Evolutionary conservation across 305 asterid species (phyloP).

Genomic region (Vinca major): DNA sequence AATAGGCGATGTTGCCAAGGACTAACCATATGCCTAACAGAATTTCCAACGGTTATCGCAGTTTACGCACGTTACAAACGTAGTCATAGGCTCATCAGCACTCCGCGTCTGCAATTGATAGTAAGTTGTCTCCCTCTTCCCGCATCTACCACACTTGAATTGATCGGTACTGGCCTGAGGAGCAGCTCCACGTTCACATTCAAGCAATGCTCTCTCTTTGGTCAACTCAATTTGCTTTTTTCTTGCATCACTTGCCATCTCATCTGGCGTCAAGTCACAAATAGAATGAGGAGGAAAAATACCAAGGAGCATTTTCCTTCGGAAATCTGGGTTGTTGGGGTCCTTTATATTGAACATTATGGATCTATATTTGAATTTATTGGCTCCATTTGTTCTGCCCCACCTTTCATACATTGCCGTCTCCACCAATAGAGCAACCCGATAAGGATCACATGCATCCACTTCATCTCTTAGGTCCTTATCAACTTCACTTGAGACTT

Average conservation of each 20-base stretch:
- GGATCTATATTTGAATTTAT: conserved; percentile 78
- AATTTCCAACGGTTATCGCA: conserved; percentile 78
- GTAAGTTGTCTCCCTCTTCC: conserved; percentile 62
- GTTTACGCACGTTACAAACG: conserved; percentile 76
- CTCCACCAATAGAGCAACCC: conserved; percentile 78
- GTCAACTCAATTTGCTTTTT: conserved; percentile 54
- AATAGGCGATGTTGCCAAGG: neutral
- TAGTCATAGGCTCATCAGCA: conserved; percentile 93
- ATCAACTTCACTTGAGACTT: conserved; percentile 43
- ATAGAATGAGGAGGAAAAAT: conserved; percentile 37
- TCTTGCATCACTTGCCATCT: conserved; percentile 88
- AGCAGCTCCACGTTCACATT: conserved; percentile 59
- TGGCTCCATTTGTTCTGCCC: conserved; percentile 70
- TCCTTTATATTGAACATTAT: conserved; percentile 79
- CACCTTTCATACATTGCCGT: conserved; percentile 72
- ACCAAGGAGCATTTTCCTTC: conserved; percentile 67
- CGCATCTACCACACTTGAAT: conserved; percentile 61
- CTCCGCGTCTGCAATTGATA: conserved; percentile 87
- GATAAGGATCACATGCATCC: conserved; percentile 50
- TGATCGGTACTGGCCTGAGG: conserved; percentile 68
- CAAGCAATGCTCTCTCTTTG: conserved; percentile 70
- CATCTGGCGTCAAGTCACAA: conserved; percentile 52
- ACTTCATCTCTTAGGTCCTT: conserved; percentile 36
- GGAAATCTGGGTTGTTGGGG: conserved; percentile 69
- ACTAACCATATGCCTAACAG: conserved; percentile 20